These are phyloP conservation scores for Tylopilus cervinicoccineus DNA, from an alignment of 768 basidiomycete species.

Conservation along the genomic window DNA sequence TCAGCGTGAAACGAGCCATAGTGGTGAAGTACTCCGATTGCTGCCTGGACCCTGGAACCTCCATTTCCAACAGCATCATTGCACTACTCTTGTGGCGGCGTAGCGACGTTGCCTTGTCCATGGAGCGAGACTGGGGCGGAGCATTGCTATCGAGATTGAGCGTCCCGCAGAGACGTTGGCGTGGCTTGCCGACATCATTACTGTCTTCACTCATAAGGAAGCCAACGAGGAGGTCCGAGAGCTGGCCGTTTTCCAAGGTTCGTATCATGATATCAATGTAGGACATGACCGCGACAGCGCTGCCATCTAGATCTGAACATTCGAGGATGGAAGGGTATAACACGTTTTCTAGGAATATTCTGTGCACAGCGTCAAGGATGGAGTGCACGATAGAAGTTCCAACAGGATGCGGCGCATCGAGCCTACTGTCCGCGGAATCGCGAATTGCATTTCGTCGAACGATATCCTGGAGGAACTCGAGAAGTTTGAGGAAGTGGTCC, in stretches of 20 bases:
- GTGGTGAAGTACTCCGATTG: slow-evolving; percentile 83
- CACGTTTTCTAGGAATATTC: slow-evolving; percentile 89
- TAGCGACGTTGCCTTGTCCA: slow-evolving; percentile 43
- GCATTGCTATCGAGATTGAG: slow-evolving; percentile 37
- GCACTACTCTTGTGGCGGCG: slow-evolving; percentile 79
- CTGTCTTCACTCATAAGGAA: slow-evolving; percentile 87
- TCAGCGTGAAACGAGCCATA: slow-evolving; percentile 85
- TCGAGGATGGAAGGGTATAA: slow-evolving; percentile 91
- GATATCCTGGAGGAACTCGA: slow-evolving; percentile 91
- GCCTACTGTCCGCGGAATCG: slow-evolving; percentile 28
- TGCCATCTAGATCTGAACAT: slow-evolving; percentile 91
- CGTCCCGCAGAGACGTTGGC: slow-evolving; percentile 39
- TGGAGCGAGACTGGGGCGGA: slow-evolving; percentile 33
- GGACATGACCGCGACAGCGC: slow-evolving; percentile 92
- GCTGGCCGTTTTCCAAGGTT: slow-evolving; percentile 62
- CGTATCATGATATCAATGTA: slow-evolving; percentile 89
- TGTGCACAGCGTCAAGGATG: slow-evolving; percentile 76
- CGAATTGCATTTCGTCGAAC: slow-evolving; percentile 59
- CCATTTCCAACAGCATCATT: slow-evolving; percentile 85
- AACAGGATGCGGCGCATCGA: slow-evolving; percentile 62
- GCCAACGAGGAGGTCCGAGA: slow-evolving; percentile 67
- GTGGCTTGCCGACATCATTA: slow-evolving; percentile 52
- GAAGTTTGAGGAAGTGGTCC: slow-evolving; percentile 84
- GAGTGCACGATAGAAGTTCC: slow-evolving; percentile 80
- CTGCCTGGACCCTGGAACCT: slow-evolving; percentile 66